Evolutionary conservation across 257 asterid species (phyloP).

Genomic region (Jacaranda mimosifolia): DNA sequence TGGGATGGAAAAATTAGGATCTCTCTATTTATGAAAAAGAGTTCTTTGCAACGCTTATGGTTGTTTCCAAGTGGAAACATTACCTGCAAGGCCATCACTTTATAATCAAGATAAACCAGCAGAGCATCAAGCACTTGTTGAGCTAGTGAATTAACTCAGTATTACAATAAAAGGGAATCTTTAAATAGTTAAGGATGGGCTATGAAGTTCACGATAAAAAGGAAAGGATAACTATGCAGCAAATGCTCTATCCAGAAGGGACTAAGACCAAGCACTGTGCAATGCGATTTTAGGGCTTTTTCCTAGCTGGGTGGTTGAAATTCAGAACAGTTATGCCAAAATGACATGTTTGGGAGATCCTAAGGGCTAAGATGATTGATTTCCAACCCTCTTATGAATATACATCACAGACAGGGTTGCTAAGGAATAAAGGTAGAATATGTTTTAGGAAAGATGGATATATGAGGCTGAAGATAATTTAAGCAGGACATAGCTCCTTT

Average conservation of each 20-base stretch:
- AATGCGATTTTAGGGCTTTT: neutral
- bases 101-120: neutral
- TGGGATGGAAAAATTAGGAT: neutral
- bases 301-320: neutral
- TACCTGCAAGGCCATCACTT: neutral
- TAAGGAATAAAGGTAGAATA: neutral
- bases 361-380: neutral
- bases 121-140: neutral
- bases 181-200: neutral
- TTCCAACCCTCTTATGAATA: neutral
- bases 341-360: no score
- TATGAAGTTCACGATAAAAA: no score
- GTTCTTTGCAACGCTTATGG: neutral
- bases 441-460: neutral
- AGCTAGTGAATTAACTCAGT: no score
- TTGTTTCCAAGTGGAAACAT: neutral
- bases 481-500: neutral
- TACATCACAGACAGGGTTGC: neutral
- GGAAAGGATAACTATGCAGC: neutral
- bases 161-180: no score
- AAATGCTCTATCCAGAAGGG: neutral
- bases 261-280: no score
- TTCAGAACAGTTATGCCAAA: neutral
- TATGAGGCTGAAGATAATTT: no score
- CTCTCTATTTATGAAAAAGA: no score